Percentiles rank a stretch among this genome's conserved stretches.
These are phyloP conservation scores for Auriscalpium vulgare DNA, from an alignment of 768 basidiomycete genomes.

Conservation along the genomic window DNA sequence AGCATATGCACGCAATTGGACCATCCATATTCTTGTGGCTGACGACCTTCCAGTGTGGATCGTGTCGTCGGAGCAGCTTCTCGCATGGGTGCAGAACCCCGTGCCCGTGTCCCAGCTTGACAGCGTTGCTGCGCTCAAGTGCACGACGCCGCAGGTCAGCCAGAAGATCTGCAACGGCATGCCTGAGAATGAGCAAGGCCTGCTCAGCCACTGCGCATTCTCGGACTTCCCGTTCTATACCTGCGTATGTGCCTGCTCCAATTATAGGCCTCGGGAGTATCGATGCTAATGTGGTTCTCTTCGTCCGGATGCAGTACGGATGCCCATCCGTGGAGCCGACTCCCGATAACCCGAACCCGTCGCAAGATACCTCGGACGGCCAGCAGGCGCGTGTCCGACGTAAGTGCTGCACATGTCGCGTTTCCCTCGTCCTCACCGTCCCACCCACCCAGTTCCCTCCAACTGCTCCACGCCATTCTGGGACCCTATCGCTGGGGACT, in stretches of 20 bases:
- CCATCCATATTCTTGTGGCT: neutral
- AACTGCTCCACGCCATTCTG: slow-evolving; percentile 78
- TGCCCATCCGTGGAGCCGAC: slow-evolving; percentile 53
- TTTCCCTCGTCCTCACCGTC: neutral
- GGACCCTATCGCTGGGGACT: slow-evolving; percentile 64
- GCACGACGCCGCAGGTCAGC: slow-evolving; percentile 51
- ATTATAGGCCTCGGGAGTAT: neutral
- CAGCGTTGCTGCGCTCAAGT: slow-evolving; percentile 47
- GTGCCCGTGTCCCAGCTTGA: slow-evolving; percentile 54
- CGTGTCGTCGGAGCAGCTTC: slow-evolving; percentile 61
- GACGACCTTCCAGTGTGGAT: slow-evolving; percentile 49
- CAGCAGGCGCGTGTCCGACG: slow-evolving; percentile 44
- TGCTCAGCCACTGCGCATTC: slow-evolving; percentile 56
- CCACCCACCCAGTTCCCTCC: slow-evolving; percentile 39
- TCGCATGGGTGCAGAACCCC: slow-evolving; percentile 69
- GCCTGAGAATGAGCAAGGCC: slow-evolving; percentile 54
- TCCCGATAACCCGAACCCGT: slow-evolving; percentile 56
- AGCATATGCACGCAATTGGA: slow-evolving; percentile 9
- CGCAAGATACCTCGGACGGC: slow-evolving; percentile 42
- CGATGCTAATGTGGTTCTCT: no score
- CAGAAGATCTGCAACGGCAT: slow-evolving; percentile 72
- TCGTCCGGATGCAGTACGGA: slow-evolving; percentile 50
- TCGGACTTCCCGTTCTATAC: slow-evolving; percentile 74
- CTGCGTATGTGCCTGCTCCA: slow-evolving; percentile 41
- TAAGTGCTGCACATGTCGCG: slow-evolving; percentile 25